Conservation (phyloP, 768 basidiomycete genomes). For the Lentinula boryana region DNA sequence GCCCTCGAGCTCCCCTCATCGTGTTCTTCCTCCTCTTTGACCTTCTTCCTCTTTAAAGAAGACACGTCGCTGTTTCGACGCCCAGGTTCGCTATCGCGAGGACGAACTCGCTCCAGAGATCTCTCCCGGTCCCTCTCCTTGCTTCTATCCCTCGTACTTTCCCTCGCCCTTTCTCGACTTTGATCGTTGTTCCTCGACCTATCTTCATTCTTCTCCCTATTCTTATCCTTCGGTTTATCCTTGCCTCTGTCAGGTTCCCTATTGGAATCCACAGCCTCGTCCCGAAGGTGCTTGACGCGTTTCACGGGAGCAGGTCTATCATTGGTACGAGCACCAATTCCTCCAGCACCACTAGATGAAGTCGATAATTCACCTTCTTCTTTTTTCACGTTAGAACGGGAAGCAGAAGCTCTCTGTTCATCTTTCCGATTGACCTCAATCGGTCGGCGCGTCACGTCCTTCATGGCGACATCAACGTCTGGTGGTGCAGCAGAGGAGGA, state of each 20-base stretch:
- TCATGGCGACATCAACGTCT: background rate
- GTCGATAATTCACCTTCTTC: constrained; percentile 2
- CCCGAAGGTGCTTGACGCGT: constrained; percentile 15
- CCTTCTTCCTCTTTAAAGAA: constrained; percentile 33
- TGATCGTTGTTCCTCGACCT: constrained; percentile 16
- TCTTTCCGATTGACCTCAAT: background rate
- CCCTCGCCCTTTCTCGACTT: constrained; percentile 16
- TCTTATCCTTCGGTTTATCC: constrained; percentile 17
- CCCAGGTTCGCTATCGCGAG: background rate
- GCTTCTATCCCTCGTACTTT: constrained; percentile 14
- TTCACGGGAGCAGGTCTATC: constrained; percentile 1
- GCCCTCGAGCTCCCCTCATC: constrained; percentile 16
- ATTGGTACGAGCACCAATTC: background rate
- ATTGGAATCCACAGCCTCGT: constrained; percentile 21
- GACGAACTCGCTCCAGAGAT: constrained; percentile 7
- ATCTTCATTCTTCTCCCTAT: constrained; percentile 21
- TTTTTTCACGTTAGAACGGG: background rate
- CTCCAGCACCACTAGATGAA: background rate
- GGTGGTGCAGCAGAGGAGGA: background rate
- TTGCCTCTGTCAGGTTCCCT: constrained; percentile 14
- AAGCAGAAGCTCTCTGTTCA: background rate
- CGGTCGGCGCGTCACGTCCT: background rate
- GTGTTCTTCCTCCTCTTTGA: constrained; percentile 20
- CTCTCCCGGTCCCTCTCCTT: constrained; percentile 10
- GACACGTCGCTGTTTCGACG: background rate